A percentile compares a stretch with the other conserved stretches of the same genome.
These are phyloP conservation scores for Macrocystidia cucumis DNA, from an alignment of 1,284 basidiomycete species.

Conservation along the genomic window DNA sequence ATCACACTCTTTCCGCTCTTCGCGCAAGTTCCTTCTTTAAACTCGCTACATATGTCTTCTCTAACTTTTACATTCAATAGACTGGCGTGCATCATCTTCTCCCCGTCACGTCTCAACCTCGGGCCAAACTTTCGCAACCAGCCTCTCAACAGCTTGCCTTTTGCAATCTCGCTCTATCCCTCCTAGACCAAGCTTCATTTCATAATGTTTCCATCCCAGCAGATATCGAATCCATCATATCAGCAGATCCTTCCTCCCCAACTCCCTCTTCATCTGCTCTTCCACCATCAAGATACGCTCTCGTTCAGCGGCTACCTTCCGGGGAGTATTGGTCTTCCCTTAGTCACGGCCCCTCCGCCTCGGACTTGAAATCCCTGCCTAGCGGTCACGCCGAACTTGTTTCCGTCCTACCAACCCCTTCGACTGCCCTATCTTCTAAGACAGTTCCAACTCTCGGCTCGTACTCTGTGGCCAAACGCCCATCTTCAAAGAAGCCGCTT, in stretches of 20 bases:
- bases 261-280: constrained; percentile 15
- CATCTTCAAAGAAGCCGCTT: constrained; percentile 27
- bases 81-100: constrained; percentile 58
- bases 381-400: constrained; percentile 70
- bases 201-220: constrained; percentile 37
- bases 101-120: constrained; percentile 59
- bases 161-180: constrained; percentile 61
- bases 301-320: constrained; percentile 67
- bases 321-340: constrained; percentile 77
- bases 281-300: constrained; percentile 52
- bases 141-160: constrained; percentile 67
- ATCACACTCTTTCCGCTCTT: constrained; percentile 45
- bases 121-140: constrained; percentile 43
- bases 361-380: constrained; percentile 39
- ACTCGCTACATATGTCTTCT: constrained; percentile 8
- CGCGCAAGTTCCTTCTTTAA: constrained; percentile 26
- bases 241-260: constrained; percentile 14
- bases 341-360: constrained; percentile 34
- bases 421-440: constrained; percentile 34
- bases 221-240: constrained; percentile 14
- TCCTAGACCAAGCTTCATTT: constrained; percentile 62
- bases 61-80: constrained; percentile 26
- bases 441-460: constrained; percentile 31
- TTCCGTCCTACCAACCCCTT: constrained; percentile 59
- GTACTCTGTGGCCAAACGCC: constrained; percentile 32